These are phyloP conservation scores for Perkinsela sp. DNA, from an alignment of 208 protist species.

Conservation along the genomic window DNA sequence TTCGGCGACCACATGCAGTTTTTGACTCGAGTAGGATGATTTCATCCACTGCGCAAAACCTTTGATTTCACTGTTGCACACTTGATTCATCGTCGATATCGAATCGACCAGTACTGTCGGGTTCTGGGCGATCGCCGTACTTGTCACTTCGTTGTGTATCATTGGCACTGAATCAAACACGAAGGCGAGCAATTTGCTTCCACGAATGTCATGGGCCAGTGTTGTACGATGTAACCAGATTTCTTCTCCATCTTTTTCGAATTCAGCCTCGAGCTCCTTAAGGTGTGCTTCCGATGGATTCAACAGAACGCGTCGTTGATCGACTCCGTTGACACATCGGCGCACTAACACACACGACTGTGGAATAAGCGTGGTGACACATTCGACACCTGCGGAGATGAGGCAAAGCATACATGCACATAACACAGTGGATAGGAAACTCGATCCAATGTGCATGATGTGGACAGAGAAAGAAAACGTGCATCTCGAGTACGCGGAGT, in stretches of 20 bases:
- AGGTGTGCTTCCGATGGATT: not conserved
- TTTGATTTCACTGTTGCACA: not conserved
- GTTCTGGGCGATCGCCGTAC: not conserved
- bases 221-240: not conserved
- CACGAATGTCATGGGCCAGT: not conserved
- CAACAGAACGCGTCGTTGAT: not conserved
- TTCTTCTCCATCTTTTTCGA: not conserved
- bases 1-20: not conserved
- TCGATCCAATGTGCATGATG: not conserved
- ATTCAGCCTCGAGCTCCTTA: not conserved
- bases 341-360: not conserved
- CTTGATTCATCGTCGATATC: not conserved
- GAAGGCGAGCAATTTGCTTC: not conserved
- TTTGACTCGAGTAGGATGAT: not conserved
- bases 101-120: not conserved
- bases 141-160: not conserved
- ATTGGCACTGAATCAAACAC: not conserved
- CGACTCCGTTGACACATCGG: not conserved
- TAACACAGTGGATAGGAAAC: not conserved
- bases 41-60: not conserved
- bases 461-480: not conserved
- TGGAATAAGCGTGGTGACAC: not conserved
- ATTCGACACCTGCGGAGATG: not conserved
- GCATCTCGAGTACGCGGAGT: not conserved
- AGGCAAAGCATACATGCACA: not conserved